Base-by-base conservation (phyloP, 2,329 filamentous ascomycete genomes). In the Botrytis paeoniae region DNA sequence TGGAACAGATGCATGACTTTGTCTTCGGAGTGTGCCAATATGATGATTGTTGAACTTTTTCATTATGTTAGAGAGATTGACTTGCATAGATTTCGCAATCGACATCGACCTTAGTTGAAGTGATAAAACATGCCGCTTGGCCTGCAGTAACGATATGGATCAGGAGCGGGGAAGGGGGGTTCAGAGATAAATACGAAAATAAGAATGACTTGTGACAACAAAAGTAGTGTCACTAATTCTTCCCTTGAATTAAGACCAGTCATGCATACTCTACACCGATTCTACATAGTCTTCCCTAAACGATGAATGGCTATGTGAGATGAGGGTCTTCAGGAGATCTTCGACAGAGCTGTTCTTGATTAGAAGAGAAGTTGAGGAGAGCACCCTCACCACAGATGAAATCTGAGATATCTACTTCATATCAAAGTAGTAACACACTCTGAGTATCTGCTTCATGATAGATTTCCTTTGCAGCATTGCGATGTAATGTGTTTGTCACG, bases 61-160 rank as follows among this genome's bases (percentile, higher is more conserved):
- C 12, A 9, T 7, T 2, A 1, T 57, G 12, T 4, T 57, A 1
- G 1, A n/a, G 25, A 14, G 6, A 6, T n/a, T 4, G 6, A 29
- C 14, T 54, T n/a, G 12, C 25, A 29, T 54, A 9, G 14, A n/a
- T 54, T 29, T 29, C 1, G 14, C 51, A 57, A 57, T 29, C 3
- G n/a, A 9, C 3, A 18, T 18, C 10, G n/a, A 57, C 29, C 3
- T 4, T 18, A 9, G 45, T 22, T 6, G 14, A n/a, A 54, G 51
- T 1, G 25, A 54, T 29, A 9, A 12, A 9, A 8, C n/a, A 57
- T 18, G 3, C 3, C 9, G n/a, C 14, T 29, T 18, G 6, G 14
- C 14, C 3, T 57, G 51, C 14, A 29, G 29, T 18, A 29, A 29
- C 0, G 51, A 3, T n/a, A 2, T 54, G 14, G 3, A 29, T 54